Evolutionary conservation across 208 protist genomes (phyloP).

Genomic region (Trypanosoma melophagium): DNA sequence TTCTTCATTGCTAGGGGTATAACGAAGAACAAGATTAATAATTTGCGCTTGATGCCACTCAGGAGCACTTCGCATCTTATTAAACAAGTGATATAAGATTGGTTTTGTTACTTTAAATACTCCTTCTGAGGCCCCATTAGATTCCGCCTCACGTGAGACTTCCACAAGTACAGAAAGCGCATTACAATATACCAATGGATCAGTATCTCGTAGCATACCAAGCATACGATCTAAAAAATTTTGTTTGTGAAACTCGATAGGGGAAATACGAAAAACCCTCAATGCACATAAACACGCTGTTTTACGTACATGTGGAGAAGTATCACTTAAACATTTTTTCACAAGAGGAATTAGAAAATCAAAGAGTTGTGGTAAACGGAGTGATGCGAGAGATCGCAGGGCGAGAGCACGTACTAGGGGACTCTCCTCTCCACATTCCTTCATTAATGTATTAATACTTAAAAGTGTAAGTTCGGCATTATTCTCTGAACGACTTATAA

Average conservation of each 20-base stretch:
- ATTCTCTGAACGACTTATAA: conserved; percentile 89
- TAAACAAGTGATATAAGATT: conserved; percentile 82
- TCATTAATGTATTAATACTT: conserved; percentile 95
- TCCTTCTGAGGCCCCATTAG: conserved; percentile 14
- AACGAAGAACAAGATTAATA: conserved; percentile 63
- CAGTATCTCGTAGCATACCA: conserved; percentile 78
- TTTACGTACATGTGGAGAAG: conserved; percentile 92
- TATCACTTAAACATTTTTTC: conserved; percentile 73
- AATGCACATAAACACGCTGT: conserved; percentile 88
- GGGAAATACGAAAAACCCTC: conserved; percentile 71
- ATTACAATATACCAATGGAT: conserved; percentile 84
- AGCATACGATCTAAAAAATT: conserved; percentile 44
- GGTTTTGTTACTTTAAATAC: conserved; percentile 54
- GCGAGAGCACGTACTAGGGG: conserved; percentile 96
- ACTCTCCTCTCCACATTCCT: conserved; percentile 90
- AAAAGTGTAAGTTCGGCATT: conserved; percentile 93
- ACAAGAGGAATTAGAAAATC: conserved; percentile 87
- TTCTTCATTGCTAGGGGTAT: conserved; percentile 66
- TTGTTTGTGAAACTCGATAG: conserved; percentile 44
- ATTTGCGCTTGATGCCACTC: conserved; percentile 88
- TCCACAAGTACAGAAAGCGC: conserved; percentile 78
- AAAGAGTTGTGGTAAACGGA: conserved; percentile 61
- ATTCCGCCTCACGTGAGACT: conserved; percentile 42
- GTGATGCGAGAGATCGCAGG: conserved; percentile 89
- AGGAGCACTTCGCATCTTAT: conserved; percentile 70